Evolutionary conservation across 805 yeast genomes (phyloP), one percentile per base, ranked within the genome.

Genomic region (Metschnikowia dekortorum): DNA sequence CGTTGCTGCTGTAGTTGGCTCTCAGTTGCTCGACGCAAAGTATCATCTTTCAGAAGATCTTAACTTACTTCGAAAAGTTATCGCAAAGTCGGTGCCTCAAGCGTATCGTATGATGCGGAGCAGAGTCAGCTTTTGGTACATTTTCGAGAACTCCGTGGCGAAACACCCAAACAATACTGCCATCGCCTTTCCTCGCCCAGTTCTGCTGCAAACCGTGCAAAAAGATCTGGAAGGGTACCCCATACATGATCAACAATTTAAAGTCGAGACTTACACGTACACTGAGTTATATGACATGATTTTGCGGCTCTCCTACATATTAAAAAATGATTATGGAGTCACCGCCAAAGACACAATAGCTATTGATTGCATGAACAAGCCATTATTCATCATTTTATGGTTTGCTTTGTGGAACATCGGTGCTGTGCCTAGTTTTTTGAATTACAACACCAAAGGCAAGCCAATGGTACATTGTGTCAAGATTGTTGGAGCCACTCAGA

Each of bases 361-460:
- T 0, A 60, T 92, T 40, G 85, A 84, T 60, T 85, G 82, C 62
- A 85, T 87, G 61, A 91, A 91, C 67, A 89, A 86, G 63, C 96
- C 96, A 2, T 71, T 89, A 54, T 88, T 87, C 60, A 68, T 91
- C 13, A 76, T 90, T 48, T 63, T 87, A 38, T 88, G 96, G 96
- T 75, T 87, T 48, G 87, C 96, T 0, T 68, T 87, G 44, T 91
- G 97, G 97, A 87, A 89, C 60, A 75, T 91, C 48, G 97, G 97
- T 39, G 96, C 96, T 0, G 67, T 77, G 8, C 97, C 97, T 0
- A 90, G 96, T 0, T 86, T 92, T 59, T 70, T 92, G 60, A 91
- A 91, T 69, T 88, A 83, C 70, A 91, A 90, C 65, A 75, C 85
- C 44, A 74, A 77, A 47, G 90, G 89, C 28, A 75, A 77, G 46